These are phyloP conservation scores for Pelargonium nanum DNA, from an alignment of 345 rosid genomes.

Conservation along the genomic window DNA sequence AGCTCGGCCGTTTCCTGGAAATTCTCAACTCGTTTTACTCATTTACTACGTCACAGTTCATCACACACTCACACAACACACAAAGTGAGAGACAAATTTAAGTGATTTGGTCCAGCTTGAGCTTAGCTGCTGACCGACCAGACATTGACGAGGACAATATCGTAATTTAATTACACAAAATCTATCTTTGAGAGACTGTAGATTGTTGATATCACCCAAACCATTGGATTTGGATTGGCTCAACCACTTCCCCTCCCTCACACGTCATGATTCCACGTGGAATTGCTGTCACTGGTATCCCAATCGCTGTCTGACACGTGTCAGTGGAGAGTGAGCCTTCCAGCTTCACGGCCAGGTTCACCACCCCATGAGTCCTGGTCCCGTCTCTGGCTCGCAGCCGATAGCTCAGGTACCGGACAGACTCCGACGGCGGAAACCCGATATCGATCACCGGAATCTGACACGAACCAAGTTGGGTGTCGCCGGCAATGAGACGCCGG, in stretches of 20 bases:
- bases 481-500: conserved; percentile 26
- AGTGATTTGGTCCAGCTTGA: too few species aligned
- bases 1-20: background rate
- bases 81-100: background rate
- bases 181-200: too few species aligned
- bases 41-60: background rate
- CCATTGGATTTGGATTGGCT: background rate
- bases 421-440: conserved; percentile 13
- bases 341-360: conserved; percentile 31
- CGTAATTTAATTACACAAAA: too few species aligned
- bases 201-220: too few species aligned
- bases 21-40: background rate
- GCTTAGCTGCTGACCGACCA: too few species aligned
- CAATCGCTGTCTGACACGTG: conserved; percentile 19
- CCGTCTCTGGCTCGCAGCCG: conserved; percentile 35
- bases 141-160: too few species aligned
- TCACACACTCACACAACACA: background rate
- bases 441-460: conserved; percentile 34
- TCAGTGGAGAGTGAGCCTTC: conserved; percentile 5
- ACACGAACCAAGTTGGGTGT: conserved; percentile 37
- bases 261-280: conserved; percentile 6
- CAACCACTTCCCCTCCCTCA: background rate
- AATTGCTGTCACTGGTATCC: conserved; percentile 20
- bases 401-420: conserved; percentile 31
- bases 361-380: conserved; percentile 28